A percentile compares a stretch with the other conserved stretches of the same genome.
Conservation (phyloP, 306 rosid genomes). For the Rubus idaeus region DNA sequence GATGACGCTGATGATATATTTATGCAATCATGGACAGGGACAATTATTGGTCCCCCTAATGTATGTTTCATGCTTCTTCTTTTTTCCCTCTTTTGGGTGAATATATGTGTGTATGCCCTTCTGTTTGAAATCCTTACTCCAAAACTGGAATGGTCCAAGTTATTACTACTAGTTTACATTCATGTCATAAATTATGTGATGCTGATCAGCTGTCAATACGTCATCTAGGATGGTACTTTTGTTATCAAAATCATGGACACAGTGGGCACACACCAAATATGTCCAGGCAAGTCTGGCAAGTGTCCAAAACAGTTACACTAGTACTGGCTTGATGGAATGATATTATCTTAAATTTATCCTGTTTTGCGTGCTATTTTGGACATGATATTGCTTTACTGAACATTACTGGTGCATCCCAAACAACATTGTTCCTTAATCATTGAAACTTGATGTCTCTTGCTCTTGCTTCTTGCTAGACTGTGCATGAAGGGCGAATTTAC, state of each 20-base stretch:
- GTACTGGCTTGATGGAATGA: neutral
- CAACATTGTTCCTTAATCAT: constrained; percentile 1
- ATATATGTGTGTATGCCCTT: neutral
- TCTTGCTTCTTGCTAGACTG: constrained; percentile 61
- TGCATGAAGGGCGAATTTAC: constrained; percentile 92
- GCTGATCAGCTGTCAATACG: neutral
- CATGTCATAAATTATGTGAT: neutral
- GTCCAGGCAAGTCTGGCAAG: neutral
- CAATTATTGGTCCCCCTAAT: constrained; percentile 91
- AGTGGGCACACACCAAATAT: neutral
- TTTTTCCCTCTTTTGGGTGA: neutral
- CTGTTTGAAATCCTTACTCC: neutral
- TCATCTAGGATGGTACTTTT: neutral
- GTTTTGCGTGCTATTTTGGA: neutral
- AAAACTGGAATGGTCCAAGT: neutral
- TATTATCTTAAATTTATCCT: neutral
- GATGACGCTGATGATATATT: constrained; percentile 93
- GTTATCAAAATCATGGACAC: neutral
- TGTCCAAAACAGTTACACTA: constrained; percentile 6
- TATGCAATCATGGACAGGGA: constrained; percentile 99
- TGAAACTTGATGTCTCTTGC: constrained; percentile 14
- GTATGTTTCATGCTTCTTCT: constrained; percentile 43
- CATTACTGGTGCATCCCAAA: neutral
- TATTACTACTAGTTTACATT: neutral
- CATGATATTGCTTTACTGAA: neutral